Evolutionary conservation across 2,329 filamentous ascomycete genomes (phyloP), one percentile per base, ranked within the genome.

Genomic region (Fusarium xyrophilum): DNA sequence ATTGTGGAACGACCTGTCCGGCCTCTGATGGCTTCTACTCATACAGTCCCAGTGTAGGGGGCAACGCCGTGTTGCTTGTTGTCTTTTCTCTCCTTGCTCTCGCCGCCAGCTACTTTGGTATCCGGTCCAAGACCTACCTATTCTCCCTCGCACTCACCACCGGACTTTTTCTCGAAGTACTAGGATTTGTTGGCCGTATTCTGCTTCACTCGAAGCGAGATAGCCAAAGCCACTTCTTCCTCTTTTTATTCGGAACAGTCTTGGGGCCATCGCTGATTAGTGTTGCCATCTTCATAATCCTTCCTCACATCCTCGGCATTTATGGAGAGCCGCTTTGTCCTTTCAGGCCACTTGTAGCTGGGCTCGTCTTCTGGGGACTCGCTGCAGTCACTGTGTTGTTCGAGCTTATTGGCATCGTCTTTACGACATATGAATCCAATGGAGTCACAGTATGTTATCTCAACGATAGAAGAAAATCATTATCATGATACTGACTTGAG

Each of bases 101-200:
- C 13, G 60, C 78, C 40, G 71, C 77, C 27, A 60, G 81, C 13
- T 77, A 78, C 46, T 65, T 81, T 23, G 83, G 82, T 19, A 66
- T 79, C 40, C 79, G 76, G 32, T 81, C 78, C 54, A 76, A 69
- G 46, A 83, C 80, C 30, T 75, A 76, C 1, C 56, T 80, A 7
- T 84, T 84, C 73, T 76, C 82, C 4, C 74, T 76, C 3, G 71
- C 76, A 5, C 67, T 86, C 54, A 73, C 79, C 5, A 75, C 76
- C 0, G 83, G 83, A 4, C 73, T 85, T 17, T 62, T 79, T 9
- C 63, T 85, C 11, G 82, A 84, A 61, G 73, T 82, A 11, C 38
- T 84, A 43, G 83, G 83, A 17, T 85, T 85, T 63, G 74, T 80
- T 17, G 83, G 82, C 7, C 79, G 82, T 38, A 57, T 85, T 10